Percentiles rank a stretch among this genome's conserved stretches.
Conservation (phyloP, 2,329 filamentous ascomycete species). For the Hypoxylon sp. region DNA sequence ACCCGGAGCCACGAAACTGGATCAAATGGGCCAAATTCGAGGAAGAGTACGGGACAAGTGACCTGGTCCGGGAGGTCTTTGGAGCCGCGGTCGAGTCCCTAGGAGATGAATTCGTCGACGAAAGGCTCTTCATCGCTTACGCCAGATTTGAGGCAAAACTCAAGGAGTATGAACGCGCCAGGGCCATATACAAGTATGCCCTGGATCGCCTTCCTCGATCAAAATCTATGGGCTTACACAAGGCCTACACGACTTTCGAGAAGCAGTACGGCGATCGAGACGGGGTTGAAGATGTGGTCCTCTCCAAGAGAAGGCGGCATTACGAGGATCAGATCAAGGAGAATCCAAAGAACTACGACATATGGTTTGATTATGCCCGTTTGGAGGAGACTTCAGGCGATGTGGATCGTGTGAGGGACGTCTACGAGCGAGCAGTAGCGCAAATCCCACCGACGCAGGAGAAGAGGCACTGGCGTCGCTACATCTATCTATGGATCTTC, state of each 20-base stretch:
- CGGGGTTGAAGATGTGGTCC: slow-evolving; percentile 92
- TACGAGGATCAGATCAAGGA: slow-evolving; percentile 96
- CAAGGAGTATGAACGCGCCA: slow-evolving; percentile 91
- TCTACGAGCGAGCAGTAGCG: slow-evolving; percentile 94
- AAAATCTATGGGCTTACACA: slow-evolving; percentile 84
- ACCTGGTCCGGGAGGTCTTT: slow-evolving; percentile 90
- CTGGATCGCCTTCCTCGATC: slow-evolving; percentile 90
- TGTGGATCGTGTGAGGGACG: slow-evolving; percentile 82
- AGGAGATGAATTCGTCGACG: slow-evolving; percentile 94
- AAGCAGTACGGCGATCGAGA: slow-evolving; percentile 96
- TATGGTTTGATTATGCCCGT: slow-evolving; percentile 94
- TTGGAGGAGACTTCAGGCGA: slow-evolving; percentile 89
- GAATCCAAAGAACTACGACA: slow-evolving; percentile 95
- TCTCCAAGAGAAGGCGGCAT: slow-evolving; percentile 90
- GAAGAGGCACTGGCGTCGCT: slow-evolving; percentile 95
- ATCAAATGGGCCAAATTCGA: slow-evolving; percentile 99
- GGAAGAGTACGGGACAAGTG: slow-evolving; percentile 91
- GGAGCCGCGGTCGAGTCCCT: slow-evolving; percentile 86
- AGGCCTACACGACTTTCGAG: slow-evolving; percentile 95
- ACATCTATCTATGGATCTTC: slow-evolving; percentile 98
- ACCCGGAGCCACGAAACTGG: slow-evolving; percentile 95
- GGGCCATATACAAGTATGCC: slow-evolving; percentile 97
- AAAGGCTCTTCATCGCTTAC: slow-evolving; percentile 94
- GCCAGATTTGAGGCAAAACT: slow-evolving; percentile 94
- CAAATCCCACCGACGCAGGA: slow-evolving; percentile 95